phyloP scores from a whole-genome alignment of 495 filamentous ascomycete species.

The Neurospora sp. region DNA sequence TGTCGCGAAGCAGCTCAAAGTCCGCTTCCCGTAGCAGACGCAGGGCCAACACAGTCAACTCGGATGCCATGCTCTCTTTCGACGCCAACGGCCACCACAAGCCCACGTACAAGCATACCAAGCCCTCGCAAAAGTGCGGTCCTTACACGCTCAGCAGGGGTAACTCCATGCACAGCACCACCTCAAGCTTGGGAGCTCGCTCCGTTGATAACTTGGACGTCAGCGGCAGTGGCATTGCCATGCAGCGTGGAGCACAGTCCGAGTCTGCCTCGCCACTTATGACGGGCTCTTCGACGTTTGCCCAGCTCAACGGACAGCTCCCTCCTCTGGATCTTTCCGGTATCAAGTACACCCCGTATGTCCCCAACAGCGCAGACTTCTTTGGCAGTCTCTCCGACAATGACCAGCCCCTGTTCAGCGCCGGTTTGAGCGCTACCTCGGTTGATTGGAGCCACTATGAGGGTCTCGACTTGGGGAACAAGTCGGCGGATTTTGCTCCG shows the following conservation, averaged over 20 bases:
- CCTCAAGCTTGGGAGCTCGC: conserved; percentile 44
- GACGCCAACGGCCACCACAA: conserved; percentile 94
- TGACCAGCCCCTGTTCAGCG: conserved; percentile 57
- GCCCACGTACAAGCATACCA: conserved; percentile 80
- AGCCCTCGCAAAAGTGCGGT: conserved; percentile 72
- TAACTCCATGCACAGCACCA: conserved; percentile 55
- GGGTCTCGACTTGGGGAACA: conserved; percentile 43
- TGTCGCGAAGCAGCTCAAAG: conserved; percentile 34
- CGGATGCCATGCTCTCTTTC: conserved; percentile 71
- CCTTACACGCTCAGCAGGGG: conserved; percentile 73
- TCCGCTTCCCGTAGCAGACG: conserved; percentile 46
- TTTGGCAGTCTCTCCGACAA: conserved; percentile 47
- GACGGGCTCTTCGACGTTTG: conserved; percentile 42
- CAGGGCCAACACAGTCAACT: conserved; percentile 69
- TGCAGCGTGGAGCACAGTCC: conserved; percentile 49
- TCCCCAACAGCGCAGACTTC: conserved; percentile 41
- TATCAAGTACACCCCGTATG: conserved; percentile 45
- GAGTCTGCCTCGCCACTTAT: conserved; percentile 64
- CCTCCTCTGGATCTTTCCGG: conserved; percentile 54
- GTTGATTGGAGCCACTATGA: conserved; percentile 71
- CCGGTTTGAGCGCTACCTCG: conserved; percentile 50
- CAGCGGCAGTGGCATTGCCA: conserved; percentile 9
- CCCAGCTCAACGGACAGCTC: conserved; percentile 52
- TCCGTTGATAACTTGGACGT: conserved; percentile 55
- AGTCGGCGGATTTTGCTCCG: conserved; percentile 43